These are phyloP conservation scores for Nepenthes mirabilis DNA, from an alignment of 148 eudicot genomes.

Conservation along the genomic window DNA sequence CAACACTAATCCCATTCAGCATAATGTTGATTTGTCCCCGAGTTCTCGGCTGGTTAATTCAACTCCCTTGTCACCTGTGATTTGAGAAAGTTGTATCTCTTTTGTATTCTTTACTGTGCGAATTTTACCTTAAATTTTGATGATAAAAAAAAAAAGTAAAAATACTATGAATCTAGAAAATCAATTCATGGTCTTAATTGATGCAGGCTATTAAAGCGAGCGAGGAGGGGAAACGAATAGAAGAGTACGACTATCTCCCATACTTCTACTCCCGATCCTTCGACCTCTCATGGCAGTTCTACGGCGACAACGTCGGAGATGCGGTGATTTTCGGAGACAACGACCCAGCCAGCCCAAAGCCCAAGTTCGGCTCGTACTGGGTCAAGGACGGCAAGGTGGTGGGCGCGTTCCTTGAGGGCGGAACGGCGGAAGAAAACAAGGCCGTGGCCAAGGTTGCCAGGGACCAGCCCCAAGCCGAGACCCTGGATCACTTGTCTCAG, in stretches of 20 bases:
- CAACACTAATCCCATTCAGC: too few species aligned
- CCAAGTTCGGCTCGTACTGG: slow-evolving; percentile 87
- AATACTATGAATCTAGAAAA: neutral
- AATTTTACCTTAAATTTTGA: too few species aligned
- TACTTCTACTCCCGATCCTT: slow-evolving; percentile 67
- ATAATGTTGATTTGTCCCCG: too few species aligned
- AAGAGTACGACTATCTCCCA: slow-evolving; percentile 64
- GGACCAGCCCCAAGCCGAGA: slow-evolving; percentile 54
- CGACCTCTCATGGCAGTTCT: slow-evolving; percentile 60
- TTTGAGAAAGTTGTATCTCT: too few species aligned
- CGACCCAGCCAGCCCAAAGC: slow-evolving; percentile 37
- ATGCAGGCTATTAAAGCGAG: slow-evolving; percentile 57
- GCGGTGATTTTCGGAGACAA: slow-evolving; percentile 50
- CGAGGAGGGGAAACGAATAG: slow-evolving; percentile 30
- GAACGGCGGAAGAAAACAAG: slow-evolving; percentile 81
- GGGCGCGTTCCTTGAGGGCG: slow-evolving; percentile 75
- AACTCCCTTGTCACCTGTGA: too few species aligned
- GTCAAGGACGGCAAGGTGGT: slow-evolving; percentile 78
- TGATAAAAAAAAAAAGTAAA: too few species aligned
- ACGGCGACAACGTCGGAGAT: slow-evolving; percentile 64
- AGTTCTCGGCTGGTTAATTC: too few species aligned
- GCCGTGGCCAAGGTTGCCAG: slow-evolving; percentile 82
- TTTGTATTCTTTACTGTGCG: too few species aligned
- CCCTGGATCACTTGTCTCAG: slow-evolving; percentile 47
- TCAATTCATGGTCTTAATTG: neutral